Conservation (phyloP, 1,284 basidiomycete genomes). For the Leccinum variabile region DNA sequence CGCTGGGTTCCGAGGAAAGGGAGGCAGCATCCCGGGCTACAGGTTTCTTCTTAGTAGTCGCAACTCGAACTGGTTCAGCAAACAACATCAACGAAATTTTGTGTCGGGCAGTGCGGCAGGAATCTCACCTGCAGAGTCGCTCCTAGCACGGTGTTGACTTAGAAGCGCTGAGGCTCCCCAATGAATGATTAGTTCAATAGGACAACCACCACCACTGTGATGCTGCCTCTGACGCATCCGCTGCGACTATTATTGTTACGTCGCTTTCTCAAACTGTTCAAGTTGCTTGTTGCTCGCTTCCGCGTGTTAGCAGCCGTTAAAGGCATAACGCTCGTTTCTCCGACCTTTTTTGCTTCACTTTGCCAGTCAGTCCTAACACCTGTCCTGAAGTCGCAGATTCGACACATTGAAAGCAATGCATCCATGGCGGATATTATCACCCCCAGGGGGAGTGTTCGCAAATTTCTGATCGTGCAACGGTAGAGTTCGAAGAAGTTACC, state of each 20-base stretch:
- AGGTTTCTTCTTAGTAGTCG: constrained; percentile 72
- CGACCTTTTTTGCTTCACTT: constrained; percentile 5
- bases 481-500: background rate
- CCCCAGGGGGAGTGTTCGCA: background rate
- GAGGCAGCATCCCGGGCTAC: constrained; percentile 46
- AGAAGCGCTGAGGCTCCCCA: background rate
- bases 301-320: background rate
- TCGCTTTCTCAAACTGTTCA: constrained; percentile 1
- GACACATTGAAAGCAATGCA: background rate
- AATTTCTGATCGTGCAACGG: background rate
- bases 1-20: constrained; percentile 30
- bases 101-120: too few species aligned
- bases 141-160: background rate
- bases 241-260: constrained; percentile 5
- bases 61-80: constrained; percentile 67
- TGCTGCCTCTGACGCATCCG: background rate
- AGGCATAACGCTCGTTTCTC: constrained; percentile 5
- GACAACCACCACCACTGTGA: background rate
- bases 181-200: background rate
- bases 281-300: constrained; percentile 12
- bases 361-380: constrained; percentile 11
- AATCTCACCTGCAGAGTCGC: too few species aligned
- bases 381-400: background rate
- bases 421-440: background rate
- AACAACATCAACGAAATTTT: background rate